These are phyloP conservation scores for Mitragyna speciosa DNA, from an alignment of 257 asterid species.

Conservation along the genomic window DNA sequence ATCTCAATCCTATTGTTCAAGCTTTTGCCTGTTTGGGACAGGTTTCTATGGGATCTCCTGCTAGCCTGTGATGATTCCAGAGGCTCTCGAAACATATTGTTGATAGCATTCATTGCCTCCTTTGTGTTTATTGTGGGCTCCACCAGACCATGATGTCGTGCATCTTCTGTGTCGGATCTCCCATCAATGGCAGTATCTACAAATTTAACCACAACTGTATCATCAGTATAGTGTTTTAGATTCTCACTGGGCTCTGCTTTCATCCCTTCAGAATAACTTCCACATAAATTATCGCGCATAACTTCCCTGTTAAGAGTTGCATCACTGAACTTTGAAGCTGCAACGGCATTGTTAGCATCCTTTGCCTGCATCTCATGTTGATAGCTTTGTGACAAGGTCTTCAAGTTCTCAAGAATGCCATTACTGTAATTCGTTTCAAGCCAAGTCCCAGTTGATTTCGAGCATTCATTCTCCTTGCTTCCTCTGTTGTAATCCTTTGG, in stretches of 20 bases:
- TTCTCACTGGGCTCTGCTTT: conserved; percentile 30
- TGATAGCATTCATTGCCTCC: conserved; percentile 82
- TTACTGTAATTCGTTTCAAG: conserved; percentile 18
- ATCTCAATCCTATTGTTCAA: conserved; percentile 41
- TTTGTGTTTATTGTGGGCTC: conserved; percentile 85
- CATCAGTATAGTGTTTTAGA: conserved; percentile 37
- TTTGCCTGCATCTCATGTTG: conserved; percentile 25
- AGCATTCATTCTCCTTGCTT: conserved; percentile 30
- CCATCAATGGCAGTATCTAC: conserved; percentile 72
- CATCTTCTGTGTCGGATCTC: conserved; percentile 68
- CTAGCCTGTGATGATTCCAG: conserved; percentile 55
- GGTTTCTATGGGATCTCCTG: conserved; percentile 38
- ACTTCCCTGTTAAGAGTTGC: conserved; percentile 19
- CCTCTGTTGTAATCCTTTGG: conserved; percentile 27
- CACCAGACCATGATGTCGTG: conserved; percentile 89
- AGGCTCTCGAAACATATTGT: conserved; percentile 83
- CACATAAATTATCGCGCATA: conserved; percentile 19
- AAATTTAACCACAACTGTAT: conserved; percentile 59
- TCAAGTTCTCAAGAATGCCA: conserved; percentile 29
- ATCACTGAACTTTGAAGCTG: conserved; percentile 10
- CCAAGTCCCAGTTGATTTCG: conserved; percentile 17
- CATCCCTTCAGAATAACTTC: conserved; percentile 14
- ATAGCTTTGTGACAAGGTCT: conserved; percentile 26
- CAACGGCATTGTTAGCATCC: conserved; percentile 17
- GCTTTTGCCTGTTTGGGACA: conserved; percentile 29